Evolutionary conservation across 495 filamentous ascomycete species (phyloP), one percentile per base, ranked within the genome.

Genomic region (Hypoxylon fragiforme): DNA sequence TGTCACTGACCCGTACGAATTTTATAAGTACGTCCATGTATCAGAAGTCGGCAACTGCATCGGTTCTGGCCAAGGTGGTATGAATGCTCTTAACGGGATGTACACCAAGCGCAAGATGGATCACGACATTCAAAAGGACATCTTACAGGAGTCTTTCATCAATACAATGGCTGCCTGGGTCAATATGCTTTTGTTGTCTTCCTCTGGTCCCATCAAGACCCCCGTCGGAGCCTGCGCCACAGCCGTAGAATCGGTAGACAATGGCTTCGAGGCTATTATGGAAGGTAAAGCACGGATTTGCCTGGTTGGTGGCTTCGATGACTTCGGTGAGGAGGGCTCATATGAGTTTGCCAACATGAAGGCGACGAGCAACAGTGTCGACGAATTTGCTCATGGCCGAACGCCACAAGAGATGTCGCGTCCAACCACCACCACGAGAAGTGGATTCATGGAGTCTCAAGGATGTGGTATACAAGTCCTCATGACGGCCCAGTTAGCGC

Each of bases 341-440:
- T 97, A 96, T 61, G 94, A 99, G 72, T 99, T 99, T 67, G 94
- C 94, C 79, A 99, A 99, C 76, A 99, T 99, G 94, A 95, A 95
- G 73, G 94, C 94, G 24, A 99, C 94, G 35, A 95, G 89, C 79
- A 99, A 97, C 62, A 90, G 92, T 18, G 86, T 96, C 44, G 91
- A 97, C 54, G 94, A 97, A 65, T 89, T 97, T 63, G 91, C 88
- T 5, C 92, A 97, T 62, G 94, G 94, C 26, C 88, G 94, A 57
- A 96, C 94, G 26, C 95, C 94, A 0, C 84, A 84, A 66, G 94
- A 99, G 75, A 99, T 99, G 94, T 99, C 94, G 0, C 84, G 94
- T 36, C 94, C 94, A 1, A 94, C 94, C 7, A 97, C 94, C 7
- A 99, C 94, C 7, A 97, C 94, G 7, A 82, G 94, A 71, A 91